phyloP scores from a whole-genome alignment of 192 early-diverging fungal species.

The Podila horticola region DNA sequence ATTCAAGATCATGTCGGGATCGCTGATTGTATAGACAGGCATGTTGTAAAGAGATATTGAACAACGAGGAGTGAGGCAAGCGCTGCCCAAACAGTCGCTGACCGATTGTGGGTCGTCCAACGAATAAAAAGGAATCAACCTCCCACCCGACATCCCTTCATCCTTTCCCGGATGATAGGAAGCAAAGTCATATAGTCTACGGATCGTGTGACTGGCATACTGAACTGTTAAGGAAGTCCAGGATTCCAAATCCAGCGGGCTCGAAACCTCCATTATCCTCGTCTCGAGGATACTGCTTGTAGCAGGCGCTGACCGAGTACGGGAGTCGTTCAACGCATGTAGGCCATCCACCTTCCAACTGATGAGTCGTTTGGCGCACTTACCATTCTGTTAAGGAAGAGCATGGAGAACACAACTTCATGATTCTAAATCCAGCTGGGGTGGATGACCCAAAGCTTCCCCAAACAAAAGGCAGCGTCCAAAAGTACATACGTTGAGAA shows the following conservation, averaged over 20 bases:
- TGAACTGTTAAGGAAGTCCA: neutral
- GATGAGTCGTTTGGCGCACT: conserved; percentile 14
- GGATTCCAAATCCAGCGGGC: no score
- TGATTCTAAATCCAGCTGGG: conserved; percentile 10
- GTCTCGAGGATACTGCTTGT: neutral
- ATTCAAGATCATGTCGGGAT: no score
- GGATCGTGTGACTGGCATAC: neutral
- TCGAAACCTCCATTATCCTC: no score
- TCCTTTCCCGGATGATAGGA: conserved; percentile 8
- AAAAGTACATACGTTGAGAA: neutral
- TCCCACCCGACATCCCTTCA: neutral
- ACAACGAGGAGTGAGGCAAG: conserved; percentile 8
- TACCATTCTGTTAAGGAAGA: conserved; percentile 14
- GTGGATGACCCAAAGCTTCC: conserved; percentile 14
- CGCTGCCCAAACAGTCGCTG: conserved; percentile 19
- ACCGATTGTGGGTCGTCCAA: conserved; percentile 1
- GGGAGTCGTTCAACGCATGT: conserved; percentile 7
- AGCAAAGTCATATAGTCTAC: conserved; percentile 1
- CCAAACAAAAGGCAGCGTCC: neutral
- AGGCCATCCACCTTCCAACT: conserved; percentile 10
- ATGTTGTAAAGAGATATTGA: neutral
- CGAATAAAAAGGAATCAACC: conserved; percentile 13
- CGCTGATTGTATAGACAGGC: no score
- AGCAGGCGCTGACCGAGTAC: conserved; percentile 12
- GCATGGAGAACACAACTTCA: neutral